phyloP scores from a whole-genome alignment of 2,329 filamentous ascomycete species.

The Penicillium palitans region DNA sequence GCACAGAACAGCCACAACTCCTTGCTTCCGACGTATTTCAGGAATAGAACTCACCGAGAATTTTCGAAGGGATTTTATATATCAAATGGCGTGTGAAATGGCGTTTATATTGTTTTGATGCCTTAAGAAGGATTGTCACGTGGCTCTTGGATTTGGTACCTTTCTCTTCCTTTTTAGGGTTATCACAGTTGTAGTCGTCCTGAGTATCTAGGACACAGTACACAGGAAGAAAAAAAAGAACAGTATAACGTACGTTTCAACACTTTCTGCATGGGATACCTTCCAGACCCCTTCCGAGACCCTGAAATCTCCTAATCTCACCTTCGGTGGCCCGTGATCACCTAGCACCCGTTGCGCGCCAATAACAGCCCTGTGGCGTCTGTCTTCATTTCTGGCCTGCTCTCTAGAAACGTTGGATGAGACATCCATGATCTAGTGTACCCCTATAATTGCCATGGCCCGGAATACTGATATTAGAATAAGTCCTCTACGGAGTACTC shows the following conservation, averaged over 20 bases:
- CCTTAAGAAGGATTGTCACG: slow-evolving; percentile 1
- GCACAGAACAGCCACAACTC: background rate
- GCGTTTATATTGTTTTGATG: slow-evolving; percentile 3
- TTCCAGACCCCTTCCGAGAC: background rate
- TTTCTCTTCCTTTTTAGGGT: background rate
- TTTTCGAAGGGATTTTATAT: background rate
- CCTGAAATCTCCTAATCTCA: slow-evolving; percentile 8
- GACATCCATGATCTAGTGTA: no score
- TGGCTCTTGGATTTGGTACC: background rate
- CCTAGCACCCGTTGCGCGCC: background rate
- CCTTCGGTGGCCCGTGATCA: slow-evolving; percentile 5
- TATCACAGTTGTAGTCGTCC: background rate
- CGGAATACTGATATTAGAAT: background rate
- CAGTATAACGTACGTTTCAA: no score
- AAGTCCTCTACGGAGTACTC: background rate
- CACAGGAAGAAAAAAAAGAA: background rate
- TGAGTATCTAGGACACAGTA: background rate
- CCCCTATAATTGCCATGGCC: background rate
- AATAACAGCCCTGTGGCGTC: slow-evolving; percentile 4
- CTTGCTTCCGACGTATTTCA: background rate
- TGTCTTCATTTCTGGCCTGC: background rate
- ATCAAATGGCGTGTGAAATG: background rate
- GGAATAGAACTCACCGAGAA: background rate
- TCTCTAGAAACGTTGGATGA: background rate
- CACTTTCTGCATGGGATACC: background rate